Conservation (phyloP, 2,329 filamentous ascomycete species). For the Cordyceps cicadae region DNA sequence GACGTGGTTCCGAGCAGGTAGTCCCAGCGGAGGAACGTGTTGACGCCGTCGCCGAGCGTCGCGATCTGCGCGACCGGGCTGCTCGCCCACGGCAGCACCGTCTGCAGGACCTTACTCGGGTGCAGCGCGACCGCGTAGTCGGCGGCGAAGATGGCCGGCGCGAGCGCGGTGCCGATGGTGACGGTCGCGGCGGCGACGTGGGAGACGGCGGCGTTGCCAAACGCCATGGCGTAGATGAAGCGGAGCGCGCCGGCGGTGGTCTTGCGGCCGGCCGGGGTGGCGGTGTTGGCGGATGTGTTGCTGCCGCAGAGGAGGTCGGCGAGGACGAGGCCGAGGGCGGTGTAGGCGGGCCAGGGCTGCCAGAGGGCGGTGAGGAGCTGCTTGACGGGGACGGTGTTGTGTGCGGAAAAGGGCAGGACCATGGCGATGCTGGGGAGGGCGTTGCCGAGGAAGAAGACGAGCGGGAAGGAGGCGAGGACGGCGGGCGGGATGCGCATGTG, state of each 20-base stretch:
- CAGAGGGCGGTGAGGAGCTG: constrained; percentile 16
- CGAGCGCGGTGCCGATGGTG: constrained; percentile 9
- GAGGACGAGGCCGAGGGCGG: constrained; percentile 11
- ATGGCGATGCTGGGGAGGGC: constrained; percentile 13
- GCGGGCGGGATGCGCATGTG: constrained; percentile 15
- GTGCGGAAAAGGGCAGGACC: constrained; percentile 10
- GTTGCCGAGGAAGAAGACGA: constrained; percentile 13
- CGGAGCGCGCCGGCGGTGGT: constrained; percentile 10
- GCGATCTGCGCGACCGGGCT: constrained; percentile 9
- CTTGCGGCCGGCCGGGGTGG: background rate
- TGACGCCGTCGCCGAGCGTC: constrained; percentile 15
- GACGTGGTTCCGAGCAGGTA: constrained; percentile 14
- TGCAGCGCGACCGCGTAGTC: constrained; percentile 12
- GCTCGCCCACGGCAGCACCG: constrained; percentile 13
- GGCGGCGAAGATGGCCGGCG: constrained; percentile 11
- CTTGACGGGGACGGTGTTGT: constrained; percentile 14
- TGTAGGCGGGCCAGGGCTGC: constrained; percentile 18
- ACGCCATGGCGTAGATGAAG: constrained; percentile 14
- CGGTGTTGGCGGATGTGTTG: background rate
- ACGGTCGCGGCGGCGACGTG: constrained; percentile 12
- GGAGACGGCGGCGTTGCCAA: constrained; percentile 13
- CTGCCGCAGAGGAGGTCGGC: background rate
- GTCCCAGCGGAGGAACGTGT: constrained; percentile 16
- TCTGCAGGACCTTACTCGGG: constrained; percentile 13
- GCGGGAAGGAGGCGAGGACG: constrained; percentile 13